Evolutionary conservation across 2,329 filamentous ascomycete genomes (phyloP), one percentile per base, ranked within the genome.

Genomic region (Cladosporium sp.): DNA sequence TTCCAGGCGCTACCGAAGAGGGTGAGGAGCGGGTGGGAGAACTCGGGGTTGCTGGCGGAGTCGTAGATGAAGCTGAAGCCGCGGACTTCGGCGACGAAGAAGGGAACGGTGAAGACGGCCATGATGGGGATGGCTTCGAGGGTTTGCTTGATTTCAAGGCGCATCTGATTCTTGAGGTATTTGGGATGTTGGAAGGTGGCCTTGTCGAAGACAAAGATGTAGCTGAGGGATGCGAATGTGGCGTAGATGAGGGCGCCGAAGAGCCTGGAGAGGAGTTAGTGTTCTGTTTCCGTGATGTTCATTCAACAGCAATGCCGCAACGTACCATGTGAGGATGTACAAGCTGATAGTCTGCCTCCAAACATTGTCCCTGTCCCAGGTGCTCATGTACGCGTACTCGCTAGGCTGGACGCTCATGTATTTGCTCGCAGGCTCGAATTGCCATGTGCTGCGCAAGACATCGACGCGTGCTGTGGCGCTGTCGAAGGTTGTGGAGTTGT

Each of bases 81-180:
- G 66, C 89, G 89, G 23, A 96, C 89, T 79, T 98, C 94, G 70
- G 85, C 80, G 53, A 95, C 81, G 84, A 97, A 95, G 79, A 91
- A 88, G 18, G 91, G 90, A 1, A 88, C 87, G 11, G 93, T 97
- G 77, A 93, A 84, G 66, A 94, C 70, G 60, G 93, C 86, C 89
- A 97, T 97, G 76, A 88, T 77, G 23, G 93, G 93, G 82, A 97
- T 89, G 44, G 92, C 84, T 56, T 80, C 78, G 80, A 89, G 87
- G 68, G 93, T 88, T 80, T 96, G 92, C 69, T 83, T 82, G 74
- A 98, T 97, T 78, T 98, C 94, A 73, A 93, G 86, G 67, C 84
- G 83, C 69, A 97, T 89, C 79, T 97, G 94, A 80, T 97, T 94
- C 81, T 95, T 96, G 75, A 97, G 89, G 79, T 94, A 98, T 76